Conservation (phyloP, 768 basidiomycete species). For the Tylopilus felleus region DNA sequence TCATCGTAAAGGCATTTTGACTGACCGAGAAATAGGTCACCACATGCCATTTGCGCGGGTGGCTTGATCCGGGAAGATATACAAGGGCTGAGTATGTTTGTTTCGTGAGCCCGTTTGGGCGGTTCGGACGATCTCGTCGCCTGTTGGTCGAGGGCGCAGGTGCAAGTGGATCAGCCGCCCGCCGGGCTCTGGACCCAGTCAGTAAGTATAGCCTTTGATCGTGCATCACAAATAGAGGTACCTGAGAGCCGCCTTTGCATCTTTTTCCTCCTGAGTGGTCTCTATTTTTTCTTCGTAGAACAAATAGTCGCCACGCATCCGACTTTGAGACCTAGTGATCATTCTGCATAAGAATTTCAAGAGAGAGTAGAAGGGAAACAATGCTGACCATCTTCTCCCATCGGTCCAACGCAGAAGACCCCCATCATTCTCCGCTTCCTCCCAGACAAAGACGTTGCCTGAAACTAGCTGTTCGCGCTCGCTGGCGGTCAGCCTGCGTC, state of each 20-base stretch:
- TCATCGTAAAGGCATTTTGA: constrained; percentile 5
- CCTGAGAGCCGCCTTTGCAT: constrained; percentile 78
- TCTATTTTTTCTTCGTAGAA: constrained; percentile 85
- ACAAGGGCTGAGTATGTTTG: constrained; percentile 82
- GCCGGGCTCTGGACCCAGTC: constrained; percentile 42
- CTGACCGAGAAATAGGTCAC: constrained; percentile 79
- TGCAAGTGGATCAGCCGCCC: constrained; percentile 59
- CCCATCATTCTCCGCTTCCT: constrained; percentile 74
- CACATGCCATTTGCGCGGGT: constrained; percentile 76
- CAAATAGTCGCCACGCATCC: constrained; percentile 79
- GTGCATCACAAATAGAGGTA: constrained; percentile 27
- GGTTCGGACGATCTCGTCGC: constrained; percentile 74
- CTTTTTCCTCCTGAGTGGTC: constrained; percentile 74
- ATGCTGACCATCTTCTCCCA: constrained; percentile 65
- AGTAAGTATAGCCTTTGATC: constrained; percentile 5
- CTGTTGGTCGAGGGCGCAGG: constrained; percentile 57
- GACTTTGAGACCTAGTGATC: constrained; percentile 67
- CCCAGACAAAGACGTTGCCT: constrained; percentile 84
- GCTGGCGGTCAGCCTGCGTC: constrained; percentile 61
- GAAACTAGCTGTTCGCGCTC: constrained; percentile 69
- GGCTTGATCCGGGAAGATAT: constrained; percentile 53
- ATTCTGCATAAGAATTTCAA: constrained; percentile 1
- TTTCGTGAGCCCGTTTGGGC: constrained; percentile 79
- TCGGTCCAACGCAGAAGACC: constrained; percentile 75
- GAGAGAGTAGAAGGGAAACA: background rate